Evolutionary conservation across 1,284 basidiomycete species (phyloP).

Genomic region (Irpex sp.): DNA sequence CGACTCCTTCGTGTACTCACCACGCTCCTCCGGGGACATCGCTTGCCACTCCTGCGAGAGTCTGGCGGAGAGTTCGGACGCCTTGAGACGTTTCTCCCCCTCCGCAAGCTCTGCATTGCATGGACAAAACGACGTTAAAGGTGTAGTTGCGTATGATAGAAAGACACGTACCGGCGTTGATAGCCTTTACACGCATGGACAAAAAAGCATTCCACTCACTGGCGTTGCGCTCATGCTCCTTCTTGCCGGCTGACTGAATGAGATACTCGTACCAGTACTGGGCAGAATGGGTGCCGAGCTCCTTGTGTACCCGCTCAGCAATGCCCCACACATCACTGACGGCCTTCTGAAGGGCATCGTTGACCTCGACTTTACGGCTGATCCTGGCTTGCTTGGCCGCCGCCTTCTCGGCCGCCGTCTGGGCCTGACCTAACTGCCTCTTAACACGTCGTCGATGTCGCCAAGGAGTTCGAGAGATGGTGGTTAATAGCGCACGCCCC

Average conservation of each 20-base stretch:
- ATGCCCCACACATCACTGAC: background rate
- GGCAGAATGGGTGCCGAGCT: background rate
- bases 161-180: background rate
- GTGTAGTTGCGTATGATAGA: too few species aligned
- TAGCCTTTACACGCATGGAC: background rate
- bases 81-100: background rate
- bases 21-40: too few species aligned
- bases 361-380: background rate
- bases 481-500: background rate
- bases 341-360: background rate
- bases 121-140: too few species aligned
- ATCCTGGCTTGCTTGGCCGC: background rate
- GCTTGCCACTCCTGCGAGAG: too few species aligned
- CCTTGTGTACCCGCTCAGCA: background rate
- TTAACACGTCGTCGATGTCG: background rate
- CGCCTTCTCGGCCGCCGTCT: background rate
- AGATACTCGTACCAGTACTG: background rate
- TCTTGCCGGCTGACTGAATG: background rate
- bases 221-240: background rate
- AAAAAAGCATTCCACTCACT: background rate
- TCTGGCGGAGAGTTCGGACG: background rate
- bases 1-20: conserved; percentile 3
- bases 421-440: background rate
- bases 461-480: background rate
- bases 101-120: background rate